Base-by-base conservation (phyloP, 1,284 basidiomycete genomes). In the Porogramme epimiltina region DNA sequence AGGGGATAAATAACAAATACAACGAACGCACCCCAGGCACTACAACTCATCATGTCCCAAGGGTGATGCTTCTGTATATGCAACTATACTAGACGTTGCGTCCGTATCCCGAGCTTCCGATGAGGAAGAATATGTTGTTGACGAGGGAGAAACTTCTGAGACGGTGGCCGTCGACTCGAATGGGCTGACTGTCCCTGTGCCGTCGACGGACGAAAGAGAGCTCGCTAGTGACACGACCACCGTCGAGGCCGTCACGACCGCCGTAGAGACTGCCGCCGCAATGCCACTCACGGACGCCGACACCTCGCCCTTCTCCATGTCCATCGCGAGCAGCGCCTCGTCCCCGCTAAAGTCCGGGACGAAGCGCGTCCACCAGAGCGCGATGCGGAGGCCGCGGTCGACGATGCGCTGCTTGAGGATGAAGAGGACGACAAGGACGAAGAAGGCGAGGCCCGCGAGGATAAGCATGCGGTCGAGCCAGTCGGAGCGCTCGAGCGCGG, bases 401-500 rank as follows among this genome's bases (percentile, higher is more conserved):
- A 97, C 61, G 39, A 97, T 74, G 16, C 95, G 81, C 53, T 93
- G 85, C 70, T 96, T 94, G 59, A 97, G 66, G 59, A 97, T 87
- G 63, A 91, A 95, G 13, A 87, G 77, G 9, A 93, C 85, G 31
- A 90, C 87, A n/a, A 94, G 79, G 51, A 87, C 61, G 73, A 97
- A 97, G 70, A 97, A 91, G 16, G 76, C 64, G 26, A 97, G 81
- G 0, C 84, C 91, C 4, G 84, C 78, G 49, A 91, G 71, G 58
- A 98, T 87, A 56, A 96, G 74, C 31, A 95, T 69, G 6, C 93
- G 87, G 73, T 98, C 94, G n/a, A 95, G 75, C 84, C 91, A 89
- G 74, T 97, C 93, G 5, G 93, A 85, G 54, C 87, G 86, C 70
- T 95, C 89, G 40, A 98, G 84, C 0, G 87, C 85, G 16, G 87